Percentiles rank a stretch among this genome's conserved stretches.
These are phyloP conservation scores for Cladosporium sp. DNA, from an alignment of 2,329 filamentous ascomycete species.

Conservation along the genomic window DNA sequence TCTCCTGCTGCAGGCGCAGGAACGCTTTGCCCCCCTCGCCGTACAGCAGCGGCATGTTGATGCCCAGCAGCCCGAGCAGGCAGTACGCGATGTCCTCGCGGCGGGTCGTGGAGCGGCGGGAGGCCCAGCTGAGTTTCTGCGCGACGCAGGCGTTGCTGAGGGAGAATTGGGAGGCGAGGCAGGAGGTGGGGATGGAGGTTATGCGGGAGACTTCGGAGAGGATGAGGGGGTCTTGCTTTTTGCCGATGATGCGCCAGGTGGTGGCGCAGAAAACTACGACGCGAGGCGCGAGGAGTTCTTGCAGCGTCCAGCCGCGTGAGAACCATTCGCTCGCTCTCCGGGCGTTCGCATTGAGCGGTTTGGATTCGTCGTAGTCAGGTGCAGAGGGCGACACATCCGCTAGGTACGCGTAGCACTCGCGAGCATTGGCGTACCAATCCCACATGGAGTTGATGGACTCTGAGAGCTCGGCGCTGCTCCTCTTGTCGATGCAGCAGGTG, in stretches of 20 bases:
- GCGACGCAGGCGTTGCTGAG: not conserved
- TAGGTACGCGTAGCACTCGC: slow-evolving; percentile 9
- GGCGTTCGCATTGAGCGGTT: not conserved
- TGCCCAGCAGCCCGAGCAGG: slow-evolving; percentile 38
- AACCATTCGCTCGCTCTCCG: slow-evolving; percentile 8
- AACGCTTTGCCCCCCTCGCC: slow-evolving; percentile 20
- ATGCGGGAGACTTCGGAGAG: not conserved
- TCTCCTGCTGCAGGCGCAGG: slow-evolving; percentile 9
- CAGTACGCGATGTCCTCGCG: slow-evolving; percentile 40
- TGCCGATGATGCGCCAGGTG: not conserved
- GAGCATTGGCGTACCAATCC: slow-evolving; percentile 8
- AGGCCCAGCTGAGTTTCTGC: slow-evolving; percentile 12
- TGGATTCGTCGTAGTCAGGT: not conserved
- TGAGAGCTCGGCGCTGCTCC: slow-evolving; percentile 9
- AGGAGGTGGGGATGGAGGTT: slow-evolving; percentile 2
- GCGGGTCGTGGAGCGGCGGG: slow-evolving; percentile 10
- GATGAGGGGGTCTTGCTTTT: not conserved
- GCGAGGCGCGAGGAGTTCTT: slow-evolving; percentile 14
- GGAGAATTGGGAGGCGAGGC: not conserved
- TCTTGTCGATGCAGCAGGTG: slow-evolving; percentile 9
- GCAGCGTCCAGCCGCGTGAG: slow-evolving; percentile 13
- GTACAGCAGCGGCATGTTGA: slow-evolving; percentile 41
- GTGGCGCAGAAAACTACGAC: slow-evolving; percentile 3
- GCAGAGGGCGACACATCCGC: not conserved
- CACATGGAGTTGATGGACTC: slow-evolving; percentile 8